phyloP scores from a whole-genome alignment of 306 rosid species.

The Sophora flavescens region DNA sequence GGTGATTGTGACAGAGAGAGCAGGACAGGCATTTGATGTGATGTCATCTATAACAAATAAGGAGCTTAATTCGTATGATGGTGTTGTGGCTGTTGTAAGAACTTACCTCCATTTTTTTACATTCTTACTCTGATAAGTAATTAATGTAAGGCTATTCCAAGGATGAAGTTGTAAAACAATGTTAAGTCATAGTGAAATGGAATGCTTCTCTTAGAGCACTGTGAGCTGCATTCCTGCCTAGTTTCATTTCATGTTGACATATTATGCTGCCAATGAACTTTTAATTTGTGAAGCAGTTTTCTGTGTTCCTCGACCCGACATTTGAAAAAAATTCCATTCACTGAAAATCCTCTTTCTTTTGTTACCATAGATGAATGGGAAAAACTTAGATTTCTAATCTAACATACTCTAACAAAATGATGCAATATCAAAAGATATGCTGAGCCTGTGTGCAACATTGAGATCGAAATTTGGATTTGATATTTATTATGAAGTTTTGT shows the following conservation, averaged over 20 bases:
- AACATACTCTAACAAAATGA: slow-evolving; percentile 13
- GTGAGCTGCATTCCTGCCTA: not conserved
- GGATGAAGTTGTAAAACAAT: slow-evolving; percentile 15
- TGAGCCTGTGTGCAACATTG: slow-evolving; percentile 10
- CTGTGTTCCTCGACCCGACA: not conserved
- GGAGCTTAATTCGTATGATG: slow-evolving; percentile 87
- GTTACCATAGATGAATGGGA: slow-evolving; percentile 5
- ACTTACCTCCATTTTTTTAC: slow-evolving; percentile 44
- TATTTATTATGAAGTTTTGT: not conserved
- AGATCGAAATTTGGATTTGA: not conserved
- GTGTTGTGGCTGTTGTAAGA: slow-evolving; percentile 91
- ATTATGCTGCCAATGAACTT: slow-evolving; percentile 9
- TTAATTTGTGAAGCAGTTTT: not conserved
- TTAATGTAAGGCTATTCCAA: not conserved
- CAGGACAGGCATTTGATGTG: slow-evolving; percentile 81
- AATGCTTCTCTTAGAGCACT: not conserved
- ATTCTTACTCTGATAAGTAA: slow-evolving; percentile 15
- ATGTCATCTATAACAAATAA: slow-evolving; percentile 68
- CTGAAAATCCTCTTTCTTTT: slow-evolving; percentile 1
- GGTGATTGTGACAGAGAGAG: slow-evolving; percentile 91
- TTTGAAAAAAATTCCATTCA: not conserved
- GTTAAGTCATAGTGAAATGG: slow-evolving; percentile 19
- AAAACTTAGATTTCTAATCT: slow-evolving; percentile 2
- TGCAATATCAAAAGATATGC: not conserved
- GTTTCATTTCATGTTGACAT: slow-evolving; percentile 16